Base-by-base conservation (phyloP, 768 basidiomycete species). In the Serpula lacrymans region DNA sequence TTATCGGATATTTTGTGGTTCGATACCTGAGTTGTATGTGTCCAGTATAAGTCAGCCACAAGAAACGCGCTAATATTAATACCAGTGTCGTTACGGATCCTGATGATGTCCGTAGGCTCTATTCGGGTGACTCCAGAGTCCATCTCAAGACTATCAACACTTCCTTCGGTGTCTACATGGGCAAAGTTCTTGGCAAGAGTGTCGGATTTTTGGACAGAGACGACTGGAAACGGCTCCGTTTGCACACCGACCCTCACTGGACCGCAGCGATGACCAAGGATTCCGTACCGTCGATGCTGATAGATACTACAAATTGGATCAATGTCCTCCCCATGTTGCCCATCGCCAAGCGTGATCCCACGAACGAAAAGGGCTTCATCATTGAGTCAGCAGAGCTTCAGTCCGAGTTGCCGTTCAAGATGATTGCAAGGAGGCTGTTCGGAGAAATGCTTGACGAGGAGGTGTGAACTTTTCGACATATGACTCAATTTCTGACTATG, bases 111-210 rank as follows among this genome's bases (percentile, higher is more conserved):
- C 22, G 27, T 16, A 28, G 14, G 14, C 28, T 25, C 27, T 39
- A 39, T 28, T 28, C 23, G 13, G 38, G 38, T 5, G 38, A 39
- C 17, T 22, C 38, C 38, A 39, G 28, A 14, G 14, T 29, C 14
- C 38, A 39, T 21, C 28, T 28, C 16, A 39, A 39, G 38, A 39
- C 26, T 10, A 22, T 28, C 5, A 39, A 39, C 27, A 39, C 28
- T 21, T 17, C 23, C 38, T 39, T 39, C 16, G 38, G 38, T 6
- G 38, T 25, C 12, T 39, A 39, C 27, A 39, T 39, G 38, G 38
- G 38, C 38, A 37, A 28, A 30, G 38, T 39, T 26, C 38, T 39
- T 14, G 38, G 38, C 11, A 17, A 27, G 17, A 25, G 23, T 5
- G 38, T 39, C 28, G 38, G 38, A 13, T 22, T 30, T 7, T 18